These are phyloP conservation scores for Cyberlindnera mycetangii DNA, from an alignment of 805 yeast genomes.

Conservation along the genomic window DNA sequence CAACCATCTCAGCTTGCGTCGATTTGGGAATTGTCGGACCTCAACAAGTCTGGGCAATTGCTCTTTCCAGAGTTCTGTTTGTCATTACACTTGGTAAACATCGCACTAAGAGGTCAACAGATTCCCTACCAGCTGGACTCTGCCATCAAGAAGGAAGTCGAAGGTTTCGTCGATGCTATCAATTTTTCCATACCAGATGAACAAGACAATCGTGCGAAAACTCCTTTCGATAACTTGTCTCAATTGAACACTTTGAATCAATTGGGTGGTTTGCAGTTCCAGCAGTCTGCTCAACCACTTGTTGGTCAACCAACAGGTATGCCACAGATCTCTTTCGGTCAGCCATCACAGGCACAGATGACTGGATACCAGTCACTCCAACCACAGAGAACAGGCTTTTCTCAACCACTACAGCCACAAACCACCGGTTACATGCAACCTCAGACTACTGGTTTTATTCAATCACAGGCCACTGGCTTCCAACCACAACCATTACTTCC, in stretches of 20 bases:
- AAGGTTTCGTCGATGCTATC: slow-evolving; percentile 86
- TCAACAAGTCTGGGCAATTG: slow-evolving; percentile 78
- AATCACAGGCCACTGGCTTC: slow-evolving; percentile 33
- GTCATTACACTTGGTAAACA: slow-evolving; percentile 82
- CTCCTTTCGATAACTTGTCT: slow-evolving; percentile 40
- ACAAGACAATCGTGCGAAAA: slow-evolving; percentile 26
- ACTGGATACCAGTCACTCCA: slow-evolving; percentile 31
- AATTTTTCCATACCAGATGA: slow-evolving; percentile 71
- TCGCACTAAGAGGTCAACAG: slow-evolving; percentile 72
- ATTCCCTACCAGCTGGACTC: slow-evolving; percentile 73
- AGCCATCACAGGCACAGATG: slow-evolving; percentile 29
- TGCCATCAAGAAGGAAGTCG: slow-evolving; percentile 76
- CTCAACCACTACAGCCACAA: slow-evolving; percentile 34
- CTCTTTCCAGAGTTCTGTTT: slow-evolving; percentile 93
- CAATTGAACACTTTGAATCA: slow-evolving; percentile 33
- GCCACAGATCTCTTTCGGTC: slow-evolving; percentile 23
- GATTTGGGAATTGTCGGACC: slow-evolving; percentile 90
- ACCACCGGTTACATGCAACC: slow-evolving; percentile 32
- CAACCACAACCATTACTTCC: slow-evolving; percentile 33
- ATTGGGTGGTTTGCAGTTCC: slow-evolving; percentile 33
- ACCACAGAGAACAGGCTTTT: slow-evolving; percentile 35
- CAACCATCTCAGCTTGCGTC: slow-evolving; percentile 73
- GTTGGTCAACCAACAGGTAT: slow-evolving; percentile 22
- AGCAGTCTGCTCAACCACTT: slow-evolving; percentile 23
- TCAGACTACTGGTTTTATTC: slow-evolving; percentile 33